These are phyloP conservation scores for Plantago elongata DNA, from an alignment of 257 asterid genomes.

Conservation along the genomic window DNA sequence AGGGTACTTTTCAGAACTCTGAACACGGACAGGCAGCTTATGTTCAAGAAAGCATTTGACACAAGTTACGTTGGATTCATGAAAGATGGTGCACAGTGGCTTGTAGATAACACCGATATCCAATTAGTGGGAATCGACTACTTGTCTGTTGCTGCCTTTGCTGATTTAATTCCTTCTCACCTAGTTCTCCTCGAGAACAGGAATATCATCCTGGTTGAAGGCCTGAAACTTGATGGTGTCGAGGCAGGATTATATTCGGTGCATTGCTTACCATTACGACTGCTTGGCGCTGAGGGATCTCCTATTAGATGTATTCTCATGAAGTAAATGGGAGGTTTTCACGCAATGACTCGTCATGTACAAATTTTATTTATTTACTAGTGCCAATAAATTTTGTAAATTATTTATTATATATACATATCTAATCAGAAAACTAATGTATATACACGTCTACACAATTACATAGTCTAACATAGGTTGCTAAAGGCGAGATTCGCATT, in stretches of 20 bases:
- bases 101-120: constrained; percentile 88
- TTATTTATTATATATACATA: no score
- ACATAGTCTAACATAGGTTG: no score
- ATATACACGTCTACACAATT: no score
- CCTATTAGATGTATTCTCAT: constrained; percentile 94
- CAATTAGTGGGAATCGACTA: constrained; percentile 92
- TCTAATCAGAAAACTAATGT: no score
- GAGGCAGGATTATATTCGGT: constrained; percentile 62
- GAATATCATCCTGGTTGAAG: constrained; percentile 95
- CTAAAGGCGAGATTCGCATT: no score
- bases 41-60: constrained; percentile 81
- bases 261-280: constrained; percentile 84
- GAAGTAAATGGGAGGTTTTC: constrained; percentile 30
- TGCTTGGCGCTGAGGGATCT: constrained; percentile 94
- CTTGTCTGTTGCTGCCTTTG: constrained; percentile 94
- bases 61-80: constrained; percentile 88
- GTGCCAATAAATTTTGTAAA: no score
- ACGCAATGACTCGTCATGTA: neutral
- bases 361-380: neutral
- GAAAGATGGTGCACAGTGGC: constrained; percentile 95
- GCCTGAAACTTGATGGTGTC: constrained; percentile 70
- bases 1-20: constrained; percentile 92
- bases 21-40: constrained; percentile 93
- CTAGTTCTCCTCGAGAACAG: constrained; percentile 70
- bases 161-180: constrained; percentile 69